Evolutionary conservation across 2,329 filamentous ascomycete genomes (phyloP), one percentile per base, ranked within the genome.

Genomic region (Fusarium torreyae): DNA sequence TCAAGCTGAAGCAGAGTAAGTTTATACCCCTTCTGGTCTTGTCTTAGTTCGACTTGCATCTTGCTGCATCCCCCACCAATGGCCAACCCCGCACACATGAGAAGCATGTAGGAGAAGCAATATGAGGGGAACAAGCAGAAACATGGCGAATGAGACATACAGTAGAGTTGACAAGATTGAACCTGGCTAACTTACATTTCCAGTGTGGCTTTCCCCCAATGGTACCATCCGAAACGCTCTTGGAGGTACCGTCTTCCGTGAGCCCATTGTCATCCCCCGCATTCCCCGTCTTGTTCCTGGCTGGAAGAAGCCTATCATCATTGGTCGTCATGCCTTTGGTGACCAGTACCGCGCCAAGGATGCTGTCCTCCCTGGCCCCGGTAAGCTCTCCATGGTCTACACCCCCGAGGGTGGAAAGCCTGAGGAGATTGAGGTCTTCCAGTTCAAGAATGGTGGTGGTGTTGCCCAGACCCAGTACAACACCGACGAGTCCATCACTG

Each of bases 221-320:
- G 96, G 96, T 79, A 99, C 89, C 66, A 92, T 92, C 83, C 87
- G 89, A 74, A 92, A 92, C 77, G 85, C 85, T 65, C 87, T 92
- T 51, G 95, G 95, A 76, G 96, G 96, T 78, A 99, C 96, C 77
- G 95, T 99, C 77, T 99, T 99, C 92, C 93, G 96, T 82, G 96
- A 98, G 84, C 96, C 96, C 76, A 99, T 99, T 76, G 94, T 99
- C 78, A 98, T 99, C 77, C 92, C 92, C 74, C 89, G 91, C 77
- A 94, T 99, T 71, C 96, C 96, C 62, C 92, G 95, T 77, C 90
- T 99, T 60, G 94, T 99, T 53, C 94, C 94, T 48, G 94, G 95
- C 82, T 99, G 96, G 96, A 94, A 97, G 87, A 94, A 98, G 86
- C 94, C 96, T 81, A 99, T 99, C 83, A 96, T 98, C 81, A 98